Evolutionary conservation across 2,329 filamentous ascomycete species (phyloP), one percentile per base, ranked within the genome.

Genomic region (Aspergillus fumigatiaffinis): DNA sequence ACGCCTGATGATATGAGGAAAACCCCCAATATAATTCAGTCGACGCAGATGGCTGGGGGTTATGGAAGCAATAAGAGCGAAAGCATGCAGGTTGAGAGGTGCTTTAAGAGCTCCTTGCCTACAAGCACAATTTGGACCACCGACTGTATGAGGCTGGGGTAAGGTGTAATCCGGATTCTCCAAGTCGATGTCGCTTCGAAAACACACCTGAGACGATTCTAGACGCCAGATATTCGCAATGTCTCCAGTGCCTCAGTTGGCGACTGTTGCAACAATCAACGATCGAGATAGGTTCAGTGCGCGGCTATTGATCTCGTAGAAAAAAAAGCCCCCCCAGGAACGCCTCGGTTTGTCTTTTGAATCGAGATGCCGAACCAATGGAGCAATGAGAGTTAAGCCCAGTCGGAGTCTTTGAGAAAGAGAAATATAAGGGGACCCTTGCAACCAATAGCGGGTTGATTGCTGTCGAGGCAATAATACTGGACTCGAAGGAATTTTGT

Each of bases 201-300:
- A 69, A 29, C 25, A 60, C 69, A 44, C 75, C 76, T 1, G 75
- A 77, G 25, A 78, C 70, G 12, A 74, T 69, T 10, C 70, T 71
- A 66, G 72, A 79, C n/a, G 76, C 66, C 50, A 61, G 32, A 12
- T 20, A 47, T 4, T 14, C 44, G 12, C 21, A 23, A 47, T 26
- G 23, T 26, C 12, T 21, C 21, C 44, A 14, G 21, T 7, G 44
- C 23, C 4, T 23, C 44, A 25, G 21, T 47, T 23, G 44, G 44
- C 23, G 44, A 47, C 44, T 47, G 21, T 23, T 25, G 44, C 21
- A 47, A 47, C 44, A 47, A 47, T 47, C 23, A 23, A 26, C 44
- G 44, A 51, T 41, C 32, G 28, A 41, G 50, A 51, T 35, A 51
- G 23, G 21, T 21, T 23, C 28, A 35, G 32, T 26, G 55, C 50